These are phyloP conservation scores for Schizochytrium sp. DNA, from an alignment of 108 stramenopile species.

Conservation along the genomic window DNA sequence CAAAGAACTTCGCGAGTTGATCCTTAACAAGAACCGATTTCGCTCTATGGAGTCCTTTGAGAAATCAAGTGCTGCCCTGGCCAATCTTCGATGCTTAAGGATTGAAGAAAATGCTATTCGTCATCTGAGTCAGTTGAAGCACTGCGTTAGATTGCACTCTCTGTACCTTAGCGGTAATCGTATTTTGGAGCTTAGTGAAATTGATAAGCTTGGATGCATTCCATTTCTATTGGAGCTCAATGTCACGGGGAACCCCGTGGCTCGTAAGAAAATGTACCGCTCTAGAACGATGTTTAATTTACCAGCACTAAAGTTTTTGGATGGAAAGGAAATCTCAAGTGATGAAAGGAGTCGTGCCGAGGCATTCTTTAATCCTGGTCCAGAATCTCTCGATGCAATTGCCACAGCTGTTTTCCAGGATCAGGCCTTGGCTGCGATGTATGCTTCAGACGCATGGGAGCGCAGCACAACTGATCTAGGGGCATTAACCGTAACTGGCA, in stretches of 20 bases:
- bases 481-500: constrained; percentile 1
- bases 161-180: constrained; percentile 61
- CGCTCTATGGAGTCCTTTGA: constrained; percentile 62
- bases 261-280: constrained; percentile 63
- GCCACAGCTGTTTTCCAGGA: background rate
- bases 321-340: constrained; percentile 52
- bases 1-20: constrained; percentile 67
- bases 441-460: background rate
- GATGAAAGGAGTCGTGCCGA: constrained; percentile 62
- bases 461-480: background rate
- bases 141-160: background rate
- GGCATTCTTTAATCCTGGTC: constrained; percentile 12
- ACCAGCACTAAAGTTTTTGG: constrained; percentile 47
- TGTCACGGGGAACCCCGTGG: constrained; percentile 62
- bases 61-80: constrained; percentile 16
- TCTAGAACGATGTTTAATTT: background rate
- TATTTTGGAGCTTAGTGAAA: constrained; percentile 59
- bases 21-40: constrained; percentile 69
- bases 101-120: constrained; percentile 70
- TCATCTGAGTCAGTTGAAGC: constrained; percentile 4
- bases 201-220: constrained; percentile 60
- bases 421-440: background rate
- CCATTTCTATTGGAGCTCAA: constrained; percentile 29
- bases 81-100: constrained; percentile 65
- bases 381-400: background rate